Evolutionary conservation across 78 protist genomes (phyloP).

Genomic region (Polysphondylium violaceum): DNA sequence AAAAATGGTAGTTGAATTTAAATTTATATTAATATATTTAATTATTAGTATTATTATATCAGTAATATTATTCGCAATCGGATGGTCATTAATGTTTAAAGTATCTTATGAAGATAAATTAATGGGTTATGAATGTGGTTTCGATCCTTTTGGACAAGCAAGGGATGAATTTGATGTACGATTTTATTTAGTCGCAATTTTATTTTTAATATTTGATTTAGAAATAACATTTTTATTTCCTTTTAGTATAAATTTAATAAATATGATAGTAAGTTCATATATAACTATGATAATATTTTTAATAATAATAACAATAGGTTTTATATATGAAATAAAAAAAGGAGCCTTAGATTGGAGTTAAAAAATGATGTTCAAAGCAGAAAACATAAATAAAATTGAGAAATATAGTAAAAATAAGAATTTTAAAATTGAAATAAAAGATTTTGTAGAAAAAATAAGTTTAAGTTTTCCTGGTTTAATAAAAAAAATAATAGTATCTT

Average conservation of each 20-base stretch:
- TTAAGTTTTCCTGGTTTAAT: not conserved
- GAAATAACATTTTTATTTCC: conserved; percentile 49
- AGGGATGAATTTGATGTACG: conserved; percentile 22
- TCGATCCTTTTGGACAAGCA: conserved; percentile 39
- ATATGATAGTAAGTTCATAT: conserved; percentile 16
- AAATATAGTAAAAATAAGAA: conserved; percentile 14
- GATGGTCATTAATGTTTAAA: conserved; percentile 20
- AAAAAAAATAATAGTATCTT: conserved; percentile 7
- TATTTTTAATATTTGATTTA: conserved; percentile 41
- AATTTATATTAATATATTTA: not conserved
- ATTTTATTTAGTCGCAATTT: conserved; percentile 29
- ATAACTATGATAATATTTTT: conserved; percentile 6
- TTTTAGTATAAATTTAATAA: conserved; percentile 16
- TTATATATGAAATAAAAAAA: conserved; percentile 44
- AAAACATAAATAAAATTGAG: not conserved
- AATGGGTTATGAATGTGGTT: conserved; percentile 41
- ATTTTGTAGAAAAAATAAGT: conserved; percentile 10
- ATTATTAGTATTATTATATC: conserved; percentile 6
- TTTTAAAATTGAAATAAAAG: conserved; percentile 7
- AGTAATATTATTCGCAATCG: conserved; percentile 8
- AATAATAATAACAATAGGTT: conserved; percentile 36
- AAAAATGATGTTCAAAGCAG: conserved; percentile 24
- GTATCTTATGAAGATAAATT: conserved; percentile 40
- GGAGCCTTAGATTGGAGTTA: conserved; percentile 55
- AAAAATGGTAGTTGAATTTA: conserved; percentile 6